These are phyloP conservation scores for Tilletia setariae DNA, from an alignment of 1,284 basidiomycete genomes.

Conservation along the genomic window DNA sequence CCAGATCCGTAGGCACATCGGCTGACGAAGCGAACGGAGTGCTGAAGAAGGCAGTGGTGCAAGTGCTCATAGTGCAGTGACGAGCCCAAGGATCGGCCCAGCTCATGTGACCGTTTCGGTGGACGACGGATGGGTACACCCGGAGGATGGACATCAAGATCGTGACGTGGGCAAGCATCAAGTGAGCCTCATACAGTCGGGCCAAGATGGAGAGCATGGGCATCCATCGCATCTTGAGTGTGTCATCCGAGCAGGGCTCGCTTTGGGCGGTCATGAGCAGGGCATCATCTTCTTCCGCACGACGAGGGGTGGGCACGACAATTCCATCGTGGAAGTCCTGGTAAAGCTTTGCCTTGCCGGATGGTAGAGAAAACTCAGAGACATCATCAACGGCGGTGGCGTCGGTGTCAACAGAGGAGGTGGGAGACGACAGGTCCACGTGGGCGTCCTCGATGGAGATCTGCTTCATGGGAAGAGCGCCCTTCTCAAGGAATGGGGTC, in stretches of 20 bases:
- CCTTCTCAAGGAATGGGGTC: constrained; percentile 9
- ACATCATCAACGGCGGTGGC: constrained; percentile 8
- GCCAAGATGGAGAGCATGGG: constrained; percentile 29
- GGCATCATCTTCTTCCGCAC: constrained; percentile 2
- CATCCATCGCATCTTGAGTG: constrained; percentile 20
- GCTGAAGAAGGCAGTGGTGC: constrained; percentile 19
- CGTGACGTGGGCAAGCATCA: constrained; percentile 38
- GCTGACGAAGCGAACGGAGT: constrained; percentile 21
- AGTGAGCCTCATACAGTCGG: constrained; percentile 51
- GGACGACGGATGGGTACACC: constrained; percentile 22
- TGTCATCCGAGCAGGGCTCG: background rate
- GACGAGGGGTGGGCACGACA: constrained; percentile 22
- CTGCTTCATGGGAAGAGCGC: background rate
- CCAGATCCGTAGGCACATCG: constrained; percentile 15
- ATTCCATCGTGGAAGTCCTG: constrained; percentile 18
- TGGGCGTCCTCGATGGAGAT: constrained; percentile 14
- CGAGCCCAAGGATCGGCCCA: constrained; percentile 15
- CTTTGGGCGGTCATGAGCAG: constrained; percentile 6
- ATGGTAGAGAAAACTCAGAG: background rate
- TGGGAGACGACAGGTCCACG: constrained; percentile 18
- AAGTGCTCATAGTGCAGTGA: constrained; percentile 12
- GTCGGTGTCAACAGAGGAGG: constrained; percentile 19
- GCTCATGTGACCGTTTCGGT: constrained; percentile 20
- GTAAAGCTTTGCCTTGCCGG: constrained; percentile 1
- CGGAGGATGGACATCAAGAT: constrained; percentile 17